Evolutionary conservation across 2,329 filamentous ascomycete species (phyloP).

Genomic region (Aschersonia sp.): DNA sequence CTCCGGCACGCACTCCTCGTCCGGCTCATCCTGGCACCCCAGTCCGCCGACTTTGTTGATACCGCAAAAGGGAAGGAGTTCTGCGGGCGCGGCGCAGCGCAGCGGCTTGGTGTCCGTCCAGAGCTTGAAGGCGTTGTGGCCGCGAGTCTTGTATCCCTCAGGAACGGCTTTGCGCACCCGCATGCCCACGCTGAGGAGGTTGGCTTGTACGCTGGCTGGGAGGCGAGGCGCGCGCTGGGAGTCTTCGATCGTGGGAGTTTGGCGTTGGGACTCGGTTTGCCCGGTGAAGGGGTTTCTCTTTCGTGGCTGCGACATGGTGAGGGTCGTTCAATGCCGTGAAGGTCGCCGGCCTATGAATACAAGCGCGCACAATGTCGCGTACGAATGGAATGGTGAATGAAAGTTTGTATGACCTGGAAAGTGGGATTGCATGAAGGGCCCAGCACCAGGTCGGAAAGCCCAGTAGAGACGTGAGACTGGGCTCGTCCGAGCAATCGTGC

Average conservation of each 20-base stretch:
- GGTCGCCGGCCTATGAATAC: no score
- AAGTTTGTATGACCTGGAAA: no score
- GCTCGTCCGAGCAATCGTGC: no score
- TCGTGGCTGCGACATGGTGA: no score
- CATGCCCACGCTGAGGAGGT: constrained; percentile 88
- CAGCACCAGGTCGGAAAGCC: no score
- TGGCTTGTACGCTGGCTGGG: constrained; percentile 57
- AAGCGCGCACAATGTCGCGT: no score
- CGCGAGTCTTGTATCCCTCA: constrained; percentile 76
- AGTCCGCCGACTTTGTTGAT: constrained; percentile 62
- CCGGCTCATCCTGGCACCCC: constrained; percentile 9
- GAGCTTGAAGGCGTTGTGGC: constrained; percentile 34
- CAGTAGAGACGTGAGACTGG: no score
- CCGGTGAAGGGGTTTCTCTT: no score
- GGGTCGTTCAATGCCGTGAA: no score
- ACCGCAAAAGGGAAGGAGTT: constrained; percentile 70
- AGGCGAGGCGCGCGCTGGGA: constrained; percentile 26
- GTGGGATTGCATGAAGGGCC: no score
- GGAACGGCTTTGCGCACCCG: constrained; percentile 83
- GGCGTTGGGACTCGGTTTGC: background rate
- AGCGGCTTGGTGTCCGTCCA: constrained; percentile 24
- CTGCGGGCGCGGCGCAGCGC: constrained; percentile 26
- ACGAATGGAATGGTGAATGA: no score
- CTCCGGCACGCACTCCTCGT: constrained; percentile 26
- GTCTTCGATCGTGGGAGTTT: constrained; percentile 2